Base-by-base conservation (phyloP, 768 basidiomycete species). In the Amanita subjunquillea region DNA sequence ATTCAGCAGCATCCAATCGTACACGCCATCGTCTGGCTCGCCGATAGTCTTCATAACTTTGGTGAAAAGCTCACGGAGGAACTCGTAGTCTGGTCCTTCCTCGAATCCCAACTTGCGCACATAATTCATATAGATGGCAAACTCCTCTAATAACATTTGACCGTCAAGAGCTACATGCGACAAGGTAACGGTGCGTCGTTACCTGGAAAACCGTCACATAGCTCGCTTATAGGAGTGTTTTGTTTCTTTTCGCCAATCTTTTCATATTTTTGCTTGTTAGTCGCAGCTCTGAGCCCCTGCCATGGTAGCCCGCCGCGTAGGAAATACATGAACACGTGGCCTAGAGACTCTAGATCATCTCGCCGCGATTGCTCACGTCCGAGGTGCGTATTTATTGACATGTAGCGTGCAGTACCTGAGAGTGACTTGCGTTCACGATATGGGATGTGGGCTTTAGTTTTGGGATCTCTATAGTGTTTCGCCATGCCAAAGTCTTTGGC, bases 161-260 rank as follows among this genome's bases (percentile, higher is more conserved):
- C 47, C 45, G 27, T 32, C 3, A 45, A 55, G 34, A n/a, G 50
- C 23, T 40, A 54, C 37, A 23, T n/a, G 25, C 41, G 15, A 45
- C 48, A 48, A 51, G 40, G 42, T 20, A 4, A 32, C 44, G 46
- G 22, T 34, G 55, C 22, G 49, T 37, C 71, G 79, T 62, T 57
- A 93, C 88, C 92, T 57, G 96, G 95, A 72, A 95, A 97, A 30
- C 94, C 92, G 63, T 99, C 95, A 60, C 93, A 95, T 32, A 99
- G 72, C 65, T 99, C 95, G 23, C 80, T 74, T 60, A 99, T 97
- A 6, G 81, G 76, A 13, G 95, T 96, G 6, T 80, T 87, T 69
- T 98, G 95, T 72, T 92, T 99, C 79, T 97, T 98, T 73, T 96
- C 96, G 45, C 95, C 96, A 59, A 99, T 99, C 75, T 98, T 98